These are phyloP conservation scores for Globisporangium alternatum DNA, from an alignment of 352 stramenopile species.

Conservation along the genomic window DNA sequence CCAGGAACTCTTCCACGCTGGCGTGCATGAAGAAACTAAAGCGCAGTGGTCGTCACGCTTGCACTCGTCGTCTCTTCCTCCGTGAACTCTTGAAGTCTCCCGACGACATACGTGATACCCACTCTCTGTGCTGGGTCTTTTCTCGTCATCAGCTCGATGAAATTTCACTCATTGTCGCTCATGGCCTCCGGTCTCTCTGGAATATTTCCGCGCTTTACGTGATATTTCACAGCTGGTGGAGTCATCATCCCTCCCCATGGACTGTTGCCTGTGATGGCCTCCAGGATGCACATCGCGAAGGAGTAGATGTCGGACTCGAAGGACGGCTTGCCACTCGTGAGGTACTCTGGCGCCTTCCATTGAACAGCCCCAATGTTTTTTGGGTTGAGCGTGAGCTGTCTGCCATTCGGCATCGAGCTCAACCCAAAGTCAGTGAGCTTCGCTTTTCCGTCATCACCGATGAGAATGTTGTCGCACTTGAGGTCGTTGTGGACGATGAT, in stretches of 20 bases:
- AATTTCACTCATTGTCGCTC: not conserved
- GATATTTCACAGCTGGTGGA: not conserved
- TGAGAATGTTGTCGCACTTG: conserved; percentile 86
- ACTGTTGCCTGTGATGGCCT: not conserved
- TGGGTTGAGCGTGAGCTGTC: conserved; percentile 17
- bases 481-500: conserved; percentile 82
- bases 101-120: not conserved
- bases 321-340: conserved; percentile 6
- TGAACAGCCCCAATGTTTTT: conserved; percentile 28
- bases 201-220: not conserved
- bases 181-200: not conserved
- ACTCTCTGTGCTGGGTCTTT: not conserved
- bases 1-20: no score
- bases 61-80: not conserved
- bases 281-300: not conserved
- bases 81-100: not conserved
- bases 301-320: conserved; percentile 10
- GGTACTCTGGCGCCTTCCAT: conserved; percentile 39
- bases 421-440: conserved; percentile 42
- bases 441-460: conserved; percentile 40
- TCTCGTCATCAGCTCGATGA: not conserved
- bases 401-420: conserved; percentile 27
- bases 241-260: not conserved
- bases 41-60: not conserved
- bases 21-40: not conserved